Evolutionary conservation across 305 asterid genomes (phyloP).

Genomic region (Fraxinus nigra): DNA sequence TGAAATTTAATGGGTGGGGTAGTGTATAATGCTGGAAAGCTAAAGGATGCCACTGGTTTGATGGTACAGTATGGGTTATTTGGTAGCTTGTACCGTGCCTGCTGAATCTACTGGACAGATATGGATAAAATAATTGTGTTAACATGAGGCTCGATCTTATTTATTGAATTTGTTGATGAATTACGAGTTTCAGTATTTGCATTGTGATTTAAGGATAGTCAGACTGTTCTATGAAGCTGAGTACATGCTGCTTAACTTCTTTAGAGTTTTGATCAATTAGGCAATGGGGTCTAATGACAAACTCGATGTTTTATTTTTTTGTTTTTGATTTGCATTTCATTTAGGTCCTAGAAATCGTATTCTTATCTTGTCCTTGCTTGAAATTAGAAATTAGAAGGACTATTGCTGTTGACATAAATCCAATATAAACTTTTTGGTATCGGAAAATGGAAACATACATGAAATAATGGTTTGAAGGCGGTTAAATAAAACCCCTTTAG

Average conservation of each 20-base stretch:
- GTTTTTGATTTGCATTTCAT: neutral
- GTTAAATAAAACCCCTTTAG: slow-evolving; percentile 16
- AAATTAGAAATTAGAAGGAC: neutral
- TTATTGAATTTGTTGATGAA: neutral
- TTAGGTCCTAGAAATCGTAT: neutral
- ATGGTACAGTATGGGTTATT: neutral
- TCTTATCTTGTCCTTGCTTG: neutral
- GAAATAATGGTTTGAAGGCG: slow-evolving; percentile 8
- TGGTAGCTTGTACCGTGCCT: neutral
- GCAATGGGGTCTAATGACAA: neutral
- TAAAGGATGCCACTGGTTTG: neutral
- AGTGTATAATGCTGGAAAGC: slow-evolving; percentile 1
- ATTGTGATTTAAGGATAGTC: neutral
- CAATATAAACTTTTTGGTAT: neutral
- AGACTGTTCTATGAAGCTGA: neutral
- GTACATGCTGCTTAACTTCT: neutral
- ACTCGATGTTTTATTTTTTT: neutral
- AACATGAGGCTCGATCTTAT: neutral
- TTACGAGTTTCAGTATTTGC: neutral
- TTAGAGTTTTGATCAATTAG: neutral
- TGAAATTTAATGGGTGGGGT: slow-evolving; percentile 7
- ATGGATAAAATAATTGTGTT: neutral
- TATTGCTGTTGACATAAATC: neutral
- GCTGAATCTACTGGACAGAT: neutral
- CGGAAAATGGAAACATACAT: slow-evolving; percentile 2